Evolutionary conservation across 2,329 filamentous ascomycete genomes (phyloP).

Genomic region (Zopfia rhizophila): DNA sequence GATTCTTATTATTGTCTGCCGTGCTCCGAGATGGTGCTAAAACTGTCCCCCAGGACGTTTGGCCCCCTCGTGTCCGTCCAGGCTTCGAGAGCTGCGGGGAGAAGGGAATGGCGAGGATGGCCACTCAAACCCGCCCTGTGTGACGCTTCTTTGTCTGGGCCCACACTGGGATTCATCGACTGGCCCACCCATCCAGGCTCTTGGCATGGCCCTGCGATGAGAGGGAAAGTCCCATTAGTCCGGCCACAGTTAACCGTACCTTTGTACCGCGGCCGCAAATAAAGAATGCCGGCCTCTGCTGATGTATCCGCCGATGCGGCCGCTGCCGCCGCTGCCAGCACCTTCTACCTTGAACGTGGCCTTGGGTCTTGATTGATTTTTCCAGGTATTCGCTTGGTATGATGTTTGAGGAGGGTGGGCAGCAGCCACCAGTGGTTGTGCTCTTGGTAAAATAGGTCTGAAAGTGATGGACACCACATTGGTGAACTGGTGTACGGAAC

Average conservation of each 20-base stretch:
- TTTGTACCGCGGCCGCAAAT: constrained; percentile 11
- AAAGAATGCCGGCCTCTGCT: constrained; percentile 1
- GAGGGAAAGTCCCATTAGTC: constrained; percentile 24
- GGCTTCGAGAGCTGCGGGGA: constrained; percentile 37
- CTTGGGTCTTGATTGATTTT: no score
- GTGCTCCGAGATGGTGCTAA: constrained; percentile 2
- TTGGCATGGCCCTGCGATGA: constrained; percentile 13
- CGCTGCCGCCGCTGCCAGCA: no score
- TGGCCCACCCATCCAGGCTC: constrained; percentile 19
- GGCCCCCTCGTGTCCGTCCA: constrained; percentile 35
- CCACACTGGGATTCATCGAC: constrained; percentile 22
- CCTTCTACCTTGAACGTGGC: no score
- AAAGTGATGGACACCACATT: no score
- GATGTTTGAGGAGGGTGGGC: constrained; percentile 28
- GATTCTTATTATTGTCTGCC: neutral
- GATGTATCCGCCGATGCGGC: constrained; percentile 4
- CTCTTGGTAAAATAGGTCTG: no score
- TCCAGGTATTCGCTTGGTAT: no score
- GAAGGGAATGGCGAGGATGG: constrained; percentile 43
- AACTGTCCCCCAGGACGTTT: neutral
- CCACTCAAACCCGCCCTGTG: constrained; percentile 6
- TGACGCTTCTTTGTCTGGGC: constrained; percentile 39
- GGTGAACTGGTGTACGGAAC: no score
- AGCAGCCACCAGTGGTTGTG: no score
- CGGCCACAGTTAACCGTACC: constrained; percentile 13